Evolutionary conservation across 176 grass and related monocot genomes (phyloP), one percentile per base, ranked within the genome.

Genomic region (Triticum timopheevii): DNA sequence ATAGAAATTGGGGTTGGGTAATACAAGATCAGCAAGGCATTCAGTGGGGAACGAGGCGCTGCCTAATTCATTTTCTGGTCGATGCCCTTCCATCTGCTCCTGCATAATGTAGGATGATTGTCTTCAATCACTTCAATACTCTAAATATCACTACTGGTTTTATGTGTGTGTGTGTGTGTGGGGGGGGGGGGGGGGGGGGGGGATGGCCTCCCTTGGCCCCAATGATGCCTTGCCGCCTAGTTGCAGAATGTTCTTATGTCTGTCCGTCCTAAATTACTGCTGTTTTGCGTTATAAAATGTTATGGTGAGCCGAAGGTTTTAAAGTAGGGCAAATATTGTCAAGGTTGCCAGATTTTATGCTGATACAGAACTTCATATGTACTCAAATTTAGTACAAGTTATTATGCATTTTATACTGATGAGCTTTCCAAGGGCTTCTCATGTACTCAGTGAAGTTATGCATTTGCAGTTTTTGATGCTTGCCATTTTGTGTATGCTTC

Each of bases 401-500:
- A 52, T 75, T 8, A 13, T 49, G 9, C 24, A 27, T 16, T 75
- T 49, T 75, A 30, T 17, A 13, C n/a, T 50, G 23, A 16, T 10
- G 8, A 76, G 3, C 7, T 52, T 52, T 76, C 13, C 7, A 11
- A 19, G 13, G 9, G n/a, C 39, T 73, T 47, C 69, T 25, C 3
- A 3, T 23, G 3, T 42, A 47, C 72, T 75, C 24, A 19, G 13
- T 45, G 6, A 76, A 30, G 44, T 50, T 17, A 44, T 44, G 6
- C 27, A 31, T 31, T 22, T 79, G 31, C 16, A 66, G 17, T 30
- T 50, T 27, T 86, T 22, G 56, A 78, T 61, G 19, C 33, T 76
- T 72, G 8, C 79, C 10, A 11, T 83, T 87, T 69, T 44, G 28
- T 54, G 10, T 78, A 39, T 66, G 61, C 10, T 88, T 67, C 72